Evolutionary conservation across 768 basidiomycete genomes (phyloP), one percentile per base, ranked within the genome.

Genomic region (Kwoniella dejecticola): DNA sequence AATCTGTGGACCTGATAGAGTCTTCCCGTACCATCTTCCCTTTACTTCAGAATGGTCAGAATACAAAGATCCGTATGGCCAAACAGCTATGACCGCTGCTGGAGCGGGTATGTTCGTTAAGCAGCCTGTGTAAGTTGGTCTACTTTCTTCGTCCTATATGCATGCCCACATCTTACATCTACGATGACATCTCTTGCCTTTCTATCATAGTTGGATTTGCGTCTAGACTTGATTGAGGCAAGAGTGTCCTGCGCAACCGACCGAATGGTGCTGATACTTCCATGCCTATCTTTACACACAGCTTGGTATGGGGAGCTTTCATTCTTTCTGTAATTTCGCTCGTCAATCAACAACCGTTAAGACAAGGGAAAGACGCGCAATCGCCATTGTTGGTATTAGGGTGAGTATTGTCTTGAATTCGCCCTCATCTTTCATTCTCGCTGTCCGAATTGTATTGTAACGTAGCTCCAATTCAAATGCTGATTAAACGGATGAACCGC

Each of bases 41-140:
- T 17, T 53, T 10, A 47, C 67, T 3, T 67, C 70, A 24, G 73
- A 70, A 55, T 75, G 73, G 73, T 57, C 57, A 33, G 62, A 67
- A 49, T 38, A 67, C 45, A 70, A 68, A 48, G 70, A 70, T 47
- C 63, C 49, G n/a, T 71, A 67, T 40, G 46, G 50, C 12, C 62
- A 61, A 29, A 54, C 63, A 8, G 66, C 70, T 1, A 71, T 72
- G 73, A 71, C 68, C 57, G 68, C 61, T 46, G 66, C 73, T 30
- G 73, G 73, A 48, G 73, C 70, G 24, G 73, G 73, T 13, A 75
- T 75, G 66, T 75, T 75, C 52, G 60, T 75, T 42, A 71, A 71
- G 61, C 71, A 72, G 33, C 73, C 73, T 38, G 24, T 72, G 73
- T 75, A 45, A 58, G 70, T 75, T 10, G 15, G 0, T 31, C 42